Evolutionary conservation across 2,329 filamentous ascomycete genomes (phyloP), one percentile per base, ranked within the genome.

Genomic region (Pseudocercospora fijiensis): DNA sequence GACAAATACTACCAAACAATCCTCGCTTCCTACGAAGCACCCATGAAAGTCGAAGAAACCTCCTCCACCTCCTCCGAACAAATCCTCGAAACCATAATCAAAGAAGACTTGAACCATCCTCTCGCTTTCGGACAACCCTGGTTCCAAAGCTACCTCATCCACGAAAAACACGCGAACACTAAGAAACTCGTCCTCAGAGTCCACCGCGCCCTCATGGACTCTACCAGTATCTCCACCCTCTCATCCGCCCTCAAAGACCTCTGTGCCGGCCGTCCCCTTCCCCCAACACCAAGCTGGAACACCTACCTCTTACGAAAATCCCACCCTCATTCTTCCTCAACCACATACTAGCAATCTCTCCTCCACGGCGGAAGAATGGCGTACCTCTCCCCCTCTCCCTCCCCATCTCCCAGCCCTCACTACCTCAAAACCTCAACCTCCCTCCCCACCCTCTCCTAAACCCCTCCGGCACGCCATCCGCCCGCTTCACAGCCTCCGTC

Each of bases 1-100:
- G 49, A 28, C 49, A 53, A 26, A 53, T 27, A 53, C 49, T 30
- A 53, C 49, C 49, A 53, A 26, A 53, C 49, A 11, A 18, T 60
- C 10, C 16, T 63, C 11, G 22, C 61, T 9, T 16, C 41, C 13
- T 58, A 60, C 20, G 51, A 63, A 5, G 37, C 60, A 20, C 57
- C 61, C 13, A 56, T 63, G n/a, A 53, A 63, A 41, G 61, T 63
- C 7, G 57, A 60, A 13, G 57, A 60, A 26, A n/a, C 37, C 22
- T 49, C 24, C 8, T 28, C 49, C 10, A 18, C 30, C 27, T 20
- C 37, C 11, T 33, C 57, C 11, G 24, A 63, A 13, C 9, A 51
- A 33, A 52, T 18, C 43, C 51, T 53, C 3, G 26, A 52, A 6
- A 13, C 26, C 18, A 55, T 63, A 18, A 52, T 63, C 7, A 20